A percentile compares a stretch with the other conserved stretches of the same genome.
phyloP scores from a whole-genome alignment of 805 yeast genomes.

The Monosporozyma solicola region DNA sequence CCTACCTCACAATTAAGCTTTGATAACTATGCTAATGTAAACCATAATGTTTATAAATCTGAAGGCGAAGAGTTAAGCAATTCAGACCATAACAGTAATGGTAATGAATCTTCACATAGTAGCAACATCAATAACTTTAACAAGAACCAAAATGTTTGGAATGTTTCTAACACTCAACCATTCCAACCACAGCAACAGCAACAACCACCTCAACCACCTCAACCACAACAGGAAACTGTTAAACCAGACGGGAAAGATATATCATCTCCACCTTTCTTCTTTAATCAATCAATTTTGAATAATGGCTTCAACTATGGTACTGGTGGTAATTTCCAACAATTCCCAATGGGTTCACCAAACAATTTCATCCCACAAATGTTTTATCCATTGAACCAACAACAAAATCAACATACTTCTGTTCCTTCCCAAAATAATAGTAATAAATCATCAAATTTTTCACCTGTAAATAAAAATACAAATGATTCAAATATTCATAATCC shows the following conservation, averaged over 20 bases:
- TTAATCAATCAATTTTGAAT: conserved; percentile 7
- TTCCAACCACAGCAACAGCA: conserved; percentile 16
- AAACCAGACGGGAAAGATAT: not conserved
- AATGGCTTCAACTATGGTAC: conserved; percentile 5
- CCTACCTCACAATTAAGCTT: not conserved
- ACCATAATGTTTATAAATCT: not conserved
- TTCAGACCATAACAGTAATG: conserved; percentile 1
- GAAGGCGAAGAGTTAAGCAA: not conserved
- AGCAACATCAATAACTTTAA: conserved; percentile 1
- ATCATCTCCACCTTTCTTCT: not conserved
- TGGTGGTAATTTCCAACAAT: conserved; percentile 5
- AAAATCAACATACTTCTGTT: not conserved
- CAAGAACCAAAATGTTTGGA: conserved; percentile 19
- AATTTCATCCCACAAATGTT: conserved; percentile 7
- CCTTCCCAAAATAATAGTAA: conserved; percentile 1
- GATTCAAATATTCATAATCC: conserved; percentile 1
- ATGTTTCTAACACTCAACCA: conserved; percentile 21
- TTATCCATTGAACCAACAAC: conserved; percentile 3
- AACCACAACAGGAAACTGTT: not conserved
- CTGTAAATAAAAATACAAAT: conserved; percentile 1
- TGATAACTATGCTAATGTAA: not conserved
- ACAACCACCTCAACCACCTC: no score
- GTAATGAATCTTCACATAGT: not conserved
- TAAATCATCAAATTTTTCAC: conserved; percentile 1
- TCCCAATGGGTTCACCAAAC: conserved; percentile 3